Conservation (phyloP, 345 rosid species). For the Euphorbia peplus region DNA sequence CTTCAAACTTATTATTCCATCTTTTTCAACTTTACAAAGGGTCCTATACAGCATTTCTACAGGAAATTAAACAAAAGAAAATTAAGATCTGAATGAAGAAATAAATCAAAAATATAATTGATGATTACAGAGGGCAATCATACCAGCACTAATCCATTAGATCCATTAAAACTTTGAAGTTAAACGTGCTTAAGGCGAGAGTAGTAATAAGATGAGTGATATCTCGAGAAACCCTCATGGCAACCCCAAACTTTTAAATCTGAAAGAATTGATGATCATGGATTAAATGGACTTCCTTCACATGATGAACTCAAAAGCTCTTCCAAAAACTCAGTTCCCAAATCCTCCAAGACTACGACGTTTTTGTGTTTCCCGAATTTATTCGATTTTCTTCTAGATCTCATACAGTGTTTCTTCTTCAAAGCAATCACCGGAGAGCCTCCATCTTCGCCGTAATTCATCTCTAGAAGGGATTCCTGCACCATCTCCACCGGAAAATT, state of each 20-base stretch:
- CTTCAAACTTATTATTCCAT: not conserved
- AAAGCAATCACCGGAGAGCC: constrained; percentile 44
- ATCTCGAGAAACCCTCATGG: too few relatives aligned
- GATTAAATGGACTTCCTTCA: constrained; percentile 8
- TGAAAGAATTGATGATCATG: constrained; percentile 13
- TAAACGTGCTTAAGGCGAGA: too few relatives aligned
- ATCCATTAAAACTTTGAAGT: too few relatives aligned
- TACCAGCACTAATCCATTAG: too few relatives aligned
- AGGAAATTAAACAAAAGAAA: not conserved
- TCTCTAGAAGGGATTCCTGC: constrained; percentile 39
- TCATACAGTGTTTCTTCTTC: constrained; percentile 39
- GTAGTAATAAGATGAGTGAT: too few relatives aligned
- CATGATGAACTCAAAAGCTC: constrained; percentile 32
- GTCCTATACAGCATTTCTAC: not conserved
- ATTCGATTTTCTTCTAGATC: constrained; percentile 27
- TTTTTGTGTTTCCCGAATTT: not conserved
- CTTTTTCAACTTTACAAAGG: constrained; percentile 4
- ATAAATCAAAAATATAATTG: not conserved
- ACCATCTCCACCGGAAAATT: constrained; percentile 45
- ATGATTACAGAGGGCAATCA: constrained; percentile 23
- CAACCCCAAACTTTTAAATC: too few relatives aligned
- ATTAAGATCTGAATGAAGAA: not conserved
- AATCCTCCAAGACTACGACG: constrained; percentile 41
- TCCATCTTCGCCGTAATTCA: constrained; percentile 39
- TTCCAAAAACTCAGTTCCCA: constrained; percentile 42